These are phyloP conservation scores for Raffaelea ambrosiae DNA, from an alignment of 2,329 filamentous ascomycete genomes.

Conservation along the genomic window DNA sequence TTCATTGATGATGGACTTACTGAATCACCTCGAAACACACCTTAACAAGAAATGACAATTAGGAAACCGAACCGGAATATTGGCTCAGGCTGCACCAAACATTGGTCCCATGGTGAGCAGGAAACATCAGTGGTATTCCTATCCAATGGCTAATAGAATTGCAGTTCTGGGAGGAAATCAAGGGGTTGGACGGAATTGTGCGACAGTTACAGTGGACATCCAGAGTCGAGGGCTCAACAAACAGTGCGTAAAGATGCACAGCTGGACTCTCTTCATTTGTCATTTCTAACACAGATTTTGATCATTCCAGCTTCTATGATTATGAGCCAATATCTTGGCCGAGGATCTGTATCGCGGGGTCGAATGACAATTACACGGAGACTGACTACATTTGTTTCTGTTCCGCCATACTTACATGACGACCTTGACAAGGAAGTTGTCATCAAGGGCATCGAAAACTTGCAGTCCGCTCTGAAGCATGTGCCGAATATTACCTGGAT, in stretches of 20 bases:
- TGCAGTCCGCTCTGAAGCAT: slow-evolving; percentile 40
- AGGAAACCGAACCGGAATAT: slow-evolving; percentile 44
- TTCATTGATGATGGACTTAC: too few relatives aligned
- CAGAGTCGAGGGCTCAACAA: slow-evolving; percentile 44
- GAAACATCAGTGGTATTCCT: background rate
- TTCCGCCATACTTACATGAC: slow-evolving; percentile 45
- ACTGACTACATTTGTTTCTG: slow-evolving; percentile 47
- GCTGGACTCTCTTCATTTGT: too few relatives aligned
- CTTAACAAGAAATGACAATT: too few relatives aligned
- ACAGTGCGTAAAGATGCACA: slow-evolving; percentile 5
- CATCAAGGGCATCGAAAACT: slow-evolving; percentile 44
- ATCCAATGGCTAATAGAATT: slow-evolving; percentile 3
- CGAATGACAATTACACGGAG: slow-evolving; percentile 46
- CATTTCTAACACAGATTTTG: background rate
- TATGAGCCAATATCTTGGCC: slow-evolving; percentile 39
- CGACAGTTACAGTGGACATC: slow-evolving; percentile 60
- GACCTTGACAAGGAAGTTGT: slow-evolving; percentile 49
- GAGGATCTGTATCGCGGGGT: slow-evolving; percentile 48
- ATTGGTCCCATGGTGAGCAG: slow-evolving; percentile 7
- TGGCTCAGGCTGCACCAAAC: slow-evolving; percentile 47
- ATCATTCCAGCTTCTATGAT: slow-evolving; percentile 19
- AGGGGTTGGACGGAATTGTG: slow-evolving; percentile 47
- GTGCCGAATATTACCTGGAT: slow-evolving; percentile 41
- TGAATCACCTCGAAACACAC: too few relatives aligned
- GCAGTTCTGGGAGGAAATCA: slow-evolving; percentile 47